Conservation (phyloP, 805 yeast genomes). For the Vanderwaltozyma verrucispora region DNA sequence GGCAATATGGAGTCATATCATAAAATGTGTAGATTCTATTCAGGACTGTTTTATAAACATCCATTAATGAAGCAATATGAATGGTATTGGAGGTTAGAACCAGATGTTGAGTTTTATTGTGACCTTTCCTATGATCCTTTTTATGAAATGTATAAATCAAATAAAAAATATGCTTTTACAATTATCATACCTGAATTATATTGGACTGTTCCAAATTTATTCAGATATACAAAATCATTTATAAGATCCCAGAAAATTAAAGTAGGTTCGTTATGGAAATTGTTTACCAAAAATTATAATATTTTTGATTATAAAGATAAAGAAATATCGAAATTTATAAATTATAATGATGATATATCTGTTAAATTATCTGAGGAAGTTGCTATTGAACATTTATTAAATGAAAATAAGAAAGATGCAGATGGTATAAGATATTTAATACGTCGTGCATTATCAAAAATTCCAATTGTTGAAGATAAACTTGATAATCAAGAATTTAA, state of each 20-base stretch:
- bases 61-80: constrained; percentile 58
- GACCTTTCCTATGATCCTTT: constrained; percentile 91
- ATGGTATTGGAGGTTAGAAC: constrained; percentile 97
- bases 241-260: constrained; percentile 36
- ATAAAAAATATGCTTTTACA: constrained; percentile 79
- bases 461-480: constrained; percentile 37
- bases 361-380: constrained; percentile 23
- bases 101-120: constrained; percentile 81
- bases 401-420: constrained; percentile 10
- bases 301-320: constrained; percentile 28
- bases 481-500: constrained; percentile 62
- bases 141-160: constrained; percentile 54
- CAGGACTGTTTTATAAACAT: constrained; percentile 76
- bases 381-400: constrained; percentile 24
- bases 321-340: constrained; percentile 19
- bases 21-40: constrained; percentile 89
- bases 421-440: constrained; percentile 32
- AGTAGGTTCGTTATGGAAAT: constrained; percentile 58
- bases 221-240: constrained; percentile 59
- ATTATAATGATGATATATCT: constrained; percentile 17
- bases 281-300: constrained; percentile 41
- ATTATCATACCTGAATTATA: constrained; percentile 67
- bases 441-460: constrained; percentile 27
- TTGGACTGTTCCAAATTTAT: constrained; percentile 75
- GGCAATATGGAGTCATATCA: constrained; percentile 79